phyloP scores from a whole-genome alignment of 2,329 filamentous ascomycete genomes.

The Fusarium chuoi region DNA sequence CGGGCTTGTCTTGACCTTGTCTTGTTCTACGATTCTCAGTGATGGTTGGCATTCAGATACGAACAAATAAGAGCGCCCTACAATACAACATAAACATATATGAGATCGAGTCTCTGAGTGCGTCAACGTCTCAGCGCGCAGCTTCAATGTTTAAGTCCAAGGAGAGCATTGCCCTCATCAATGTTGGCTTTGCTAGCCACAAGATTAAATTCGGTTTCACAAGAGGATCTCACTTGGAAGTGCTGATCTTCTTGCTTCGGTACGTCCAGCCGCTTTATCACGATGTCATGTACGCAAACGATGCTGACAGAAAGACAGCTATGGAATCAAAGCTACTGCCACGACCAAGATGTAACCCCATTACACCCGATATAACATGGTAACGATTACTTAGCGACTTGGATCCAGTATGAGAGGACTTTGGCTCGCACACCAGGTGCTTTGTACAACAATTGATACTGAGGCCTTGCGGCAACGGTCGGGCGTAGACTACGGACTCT shows the following conservation, averaged over 20 bases:
- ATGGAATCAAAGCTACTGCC: neutral
- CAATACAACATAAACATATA: accelerated
- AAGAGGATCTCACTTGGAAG: accelerated
- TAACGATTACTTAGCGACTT: neutral
- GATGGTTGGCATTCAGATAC: neutral
- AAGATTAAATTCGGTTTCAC: no score
- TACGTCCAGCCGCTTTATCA: neutral
- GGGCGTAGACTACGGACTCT: no score
- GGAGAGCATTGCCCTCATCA: neutral
- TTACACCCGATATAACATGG: neutral
- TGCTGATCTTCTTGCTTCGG: accelerated
- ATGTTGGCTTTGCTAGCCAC: neutral
- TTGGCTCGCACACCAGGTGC: neutral
- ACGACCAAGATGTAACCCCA: no score
- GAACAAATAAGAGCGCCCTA: accelerated
- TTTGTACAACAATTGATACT: neutral
- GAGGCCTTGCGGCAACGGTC: neutral
- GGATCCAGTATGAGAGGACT: accelerated
- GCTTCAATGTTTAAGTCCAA: neutral
- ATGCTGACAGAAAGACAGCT: neutral
- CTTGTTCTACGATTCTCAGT: accelerated
- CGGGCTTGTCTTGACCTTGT: neutral
- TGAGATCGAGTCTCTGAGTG: neutral
- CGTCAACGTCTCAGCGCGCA: neutral
- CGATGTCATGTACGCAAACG: no score